Percentiles rank a stretch among this genome's conserved stretches.
Evolutionary conservation across 345 rosid genomes (phyloP).

Genomic region (Ailanthus altissimus): DNA sequence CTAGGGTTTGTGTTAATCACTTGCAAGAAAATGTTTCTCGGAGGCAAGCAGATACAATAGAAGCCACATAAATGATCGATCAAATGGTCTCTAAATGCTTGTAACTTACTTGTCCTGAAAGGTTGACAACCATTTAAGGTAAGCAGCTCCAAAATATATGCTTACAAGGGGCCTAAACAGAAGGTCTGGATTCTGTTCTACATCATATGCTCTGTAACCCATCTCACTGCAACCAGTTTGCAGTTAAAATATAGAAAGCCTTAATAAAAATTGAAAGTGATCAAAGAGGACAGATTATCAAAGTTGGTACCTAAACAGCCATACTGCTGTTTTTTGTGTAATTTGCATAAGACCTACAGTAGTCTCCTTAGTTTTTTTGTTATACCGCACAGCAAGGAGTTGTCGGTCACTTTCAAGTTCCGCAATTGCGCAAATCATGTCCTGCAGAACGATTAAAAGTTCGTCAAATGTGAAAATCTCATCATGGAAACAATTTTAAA

Average conservation of each 20-base stretch:
- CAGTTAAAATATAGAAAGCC: conserved; percentile 12
- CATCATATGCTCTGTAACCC: conserved; percentile 58
- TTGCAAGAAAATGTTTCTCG: conserved; percentile 10
- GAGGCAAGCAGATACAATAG: conserved; percentile 6
- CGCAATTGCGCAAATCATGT: conserved; percentile 82
- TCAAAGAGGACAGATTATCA: conserved; percentile 13
- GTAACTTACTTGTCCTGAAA: conserved; percentile 61
- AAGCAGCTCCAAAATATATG: conserved; percentile 88
- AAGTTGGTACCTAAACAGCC: conserved; percentile 65
- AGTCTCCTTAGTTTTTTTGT: conserved; percentile 70
- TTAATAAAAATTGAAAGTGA: background rate
- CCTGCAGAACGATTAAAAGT: conserved; percentile 47
- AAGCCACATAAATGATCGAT: background rate
- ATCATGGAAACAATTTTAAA: background rate
- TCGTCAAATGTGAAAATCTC: conserved; percentile 19
- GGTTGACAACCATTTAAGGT: conserved; percentile 76
- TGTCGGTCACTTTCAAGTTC: conserved; percentile 93
- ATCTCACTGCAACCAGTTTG: conserved; percentile 53
- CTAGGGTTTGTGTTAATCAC: conserved; percentile 6
- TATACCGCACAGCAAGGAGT: conserved; percentile 59
- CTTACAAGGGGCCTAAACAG: conserved; percentile 77
- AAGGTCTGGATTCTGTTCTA: conserved; percentile 59
- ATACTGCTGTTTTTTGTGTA: conserved; percentile 60
- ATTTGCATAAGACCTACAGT: conserved; percentile 82
- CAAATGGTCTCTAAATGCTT: background rate